Conservation (phyloP, 176 grass and related monocot species). For the Carex pumila region DNA sequence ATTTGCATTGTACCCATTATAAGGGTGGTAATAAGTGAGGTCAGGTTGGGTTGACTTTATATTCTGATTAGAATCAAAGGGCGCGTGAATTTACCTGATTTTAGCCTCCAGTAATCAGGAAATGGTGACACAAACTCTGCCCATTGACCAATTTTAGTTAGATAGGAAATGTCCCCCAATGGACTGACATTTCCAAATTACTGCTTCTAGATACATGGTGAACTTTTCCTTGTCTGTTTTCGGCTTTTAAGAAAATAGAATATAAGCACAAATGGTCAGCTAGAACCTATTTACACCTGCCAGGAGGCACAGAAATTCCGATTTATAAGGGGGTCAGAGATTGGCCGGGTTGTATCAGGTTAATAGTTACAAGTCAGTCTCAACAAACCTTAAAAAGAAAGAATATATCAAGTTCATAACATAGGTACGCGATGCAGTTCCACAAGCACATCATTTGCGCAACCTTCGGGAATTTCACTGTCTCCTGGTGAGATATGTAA, state of each 20-base stretch:
- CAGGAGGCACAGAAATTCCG: background rate
- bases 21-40: constrained; percentile 5
- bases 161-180: background rate
- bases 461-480: constrained; percentile 91
- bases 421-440: constrained; percentile 40
- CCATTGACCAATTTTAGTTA: background rate
- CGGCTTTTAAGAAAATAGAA: background rate
- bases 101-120: background rate
- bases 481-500: constrained; percentile 43
- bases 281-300: background rate
- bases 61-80: background rate
- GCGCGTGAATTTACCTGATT: background rate
- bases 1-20: background rate
- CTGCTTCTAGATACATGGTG: background rate
- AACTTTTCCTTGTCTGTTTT: background rate
- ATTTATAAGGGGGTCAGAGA: background rate
- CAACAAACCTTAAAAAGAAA: background rate
- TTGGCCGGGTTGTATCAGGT: background rate
- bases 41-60: background rate
- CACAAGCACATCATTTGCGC: constrained; percentile 71
- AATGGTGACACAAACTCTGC: background rate
- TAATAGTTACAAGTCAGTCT: background rate
- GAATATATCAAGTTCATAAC: constrained; percentile 2
- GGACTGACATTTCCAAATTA: background rate
- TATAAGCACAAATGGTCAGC: background rate